Evolutionary conservation across 768 basidiomycete genomes (phyloP), one percentile per base, ranked within the genome.

Genomic region (Solioccasus polychromus): DNA sequence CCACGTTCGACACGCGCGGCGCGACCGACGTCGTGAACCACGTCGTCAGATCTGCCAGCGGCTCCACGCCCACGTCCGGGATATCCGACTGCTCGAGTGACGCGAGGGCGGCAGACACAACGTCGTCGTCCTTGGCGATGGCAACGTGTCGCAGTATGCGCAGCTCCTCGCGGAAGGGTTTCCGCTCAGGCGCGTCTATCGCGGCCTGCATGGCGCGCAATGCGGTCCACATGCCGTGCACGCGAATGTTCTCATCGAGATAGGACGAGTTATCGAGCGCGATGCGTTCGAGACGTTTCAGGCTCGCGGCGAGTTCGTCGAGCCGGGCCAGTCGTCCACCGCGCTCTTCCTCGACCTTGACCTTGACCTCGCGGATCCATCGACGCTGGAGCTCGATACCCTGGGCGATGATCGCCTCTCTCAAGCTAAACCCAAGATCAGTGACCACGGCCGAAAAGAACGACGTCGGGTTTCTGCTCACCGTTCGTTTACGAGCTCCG

Each of bases 321-420:
- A 99, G 82, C 67, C 93, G 96, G 35, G 92, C 88, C 9, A 99
- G 78, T 44, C 96, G 87, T 11, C 93, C 93, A 14, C 92, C 92
- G 35, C 96, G 92, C 67, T 99, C 96, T 60, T 92, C 81, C 68
- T 99, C 95, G 45, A 99, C 94, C 52, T 85, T 87, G 39, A 93
- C 78, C 71, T 97, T 96, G 74, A 98, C 84, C 47, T 97, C 92
- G 25, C 91, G 83, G 32, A 99, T 88, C 94, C 95, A 98, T 43
- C 91, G 80, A 39, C 93, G 84, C 63, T 98, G 96, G 19, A 98
- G 82, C 68, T 98, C 96, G 59, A 99, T 92, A 15, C 94, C 96
- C 65, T 98, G 94, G 3, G 93, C 87, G 40, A 98, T 78, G 42
- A 98, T 92, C 64, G 95, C 93, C 63, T 95, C 91, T 64, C 86